Conservation (phyloP, 495 filamentous ascomycete genomes). For the Aspergillus cristatus region DNA sequence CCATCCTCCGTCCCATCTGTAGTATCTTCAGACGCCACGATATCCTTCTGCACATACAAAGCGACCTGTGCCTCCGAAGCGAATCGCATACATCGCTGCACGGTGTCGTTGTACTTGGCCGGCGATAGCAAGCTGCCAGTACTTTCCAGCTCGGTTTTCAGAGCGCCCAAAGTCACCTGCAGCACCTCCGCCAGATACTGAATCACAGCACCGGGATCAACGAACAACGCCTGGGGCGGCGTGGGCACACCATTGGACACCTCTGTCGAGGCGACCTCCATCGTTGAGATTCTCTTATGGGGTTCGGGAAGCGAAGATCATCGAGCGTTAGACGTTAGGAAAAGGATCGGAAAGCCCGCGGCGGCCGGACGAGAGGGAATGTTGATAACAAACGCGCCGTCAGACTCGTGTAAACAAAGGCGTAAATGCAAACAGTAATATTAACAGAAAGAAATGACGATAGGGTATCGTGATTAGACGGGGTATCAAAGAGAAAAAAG, state of each 20-base stretch:
- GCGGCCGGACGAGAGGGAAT: constrained; percentile 10
- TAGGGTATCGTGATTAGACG: background rate
- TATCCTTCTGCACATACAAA: constrained; percentile 83
- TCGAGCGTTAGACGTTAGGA: constrained; percentile 13
- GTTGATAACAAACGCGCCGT: constrained; percentile 8
- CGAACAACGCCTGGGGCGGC: constrained; percentile 27
- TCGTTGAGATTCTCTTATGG: constrained; percentile 20
- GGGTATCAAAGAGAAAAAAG: background rate
- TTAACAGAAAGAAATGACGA: background rate
- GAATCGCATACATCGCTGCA: constrained; percentile 81
- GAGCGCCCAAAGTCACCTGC: constrained; percentile 77
- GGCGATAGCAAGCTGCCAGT: constrained; percentile 75
- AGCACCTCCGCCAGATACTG: constrained; percentile 73
- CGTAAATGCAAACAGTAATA: no score
- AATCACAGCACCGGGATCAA: constrained; percentile 56
- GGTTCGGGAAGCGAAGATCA: constrained; percentile 19
- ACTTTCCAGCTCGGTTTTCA: constrained; percentile 65
- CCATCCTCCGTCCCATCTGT: constrained; percentile 41
- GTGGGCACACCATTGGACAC: constrained; percentile 38
- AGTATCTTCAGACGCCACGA: constrained; percentile 46
- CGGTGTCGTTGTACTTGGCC: constrained; percentile 59
- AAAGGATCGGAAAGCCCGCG: constrained; percentile 10
- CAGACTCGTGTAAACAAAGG: background rate
- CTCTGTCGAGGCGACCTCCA: constrained; percentile 44
- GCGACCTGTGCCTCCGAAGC: constrained; percentile 77